These are phyloP conservation scores for Pseudogymnoascus sp. DNA, from an alignment of 2,329 filamentous ascomycete genomes.

Conservation along the genomic window DNA sequence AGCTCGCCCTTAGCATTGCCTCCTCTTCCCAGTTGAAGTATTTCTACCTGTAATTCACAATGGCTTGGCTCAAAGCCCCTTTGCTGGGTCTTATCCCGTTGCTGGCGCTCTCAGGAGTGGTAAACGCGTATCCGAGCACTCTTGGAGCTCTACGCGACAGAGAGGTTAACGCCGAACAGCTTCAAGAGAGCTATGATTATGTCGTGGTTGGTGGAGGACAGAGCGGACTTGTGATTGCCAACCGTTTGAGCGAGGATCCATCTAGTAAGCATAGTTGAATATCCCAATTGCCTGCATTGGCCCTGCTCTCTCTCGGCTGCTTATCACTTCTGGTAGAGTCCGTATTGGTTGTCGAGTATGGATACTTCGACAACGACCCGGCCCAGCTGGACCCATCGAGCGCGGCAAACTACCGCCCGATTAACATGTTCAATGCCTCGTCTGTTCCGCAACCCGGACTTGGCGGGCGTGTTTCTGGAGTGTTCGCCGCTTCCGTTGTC, in stretches of 20 bases:
- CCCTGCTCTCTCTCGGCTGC: background rate
- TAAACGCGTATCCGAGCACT: background rate
- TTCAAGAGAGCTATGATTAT: constrained; percentile 26
- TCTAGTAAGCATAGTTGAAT: background rate
- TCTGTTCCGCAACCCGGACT: constrained; percentile 10
- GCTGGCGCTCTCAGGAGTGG: background rate
- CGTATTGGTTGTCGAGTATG: constrained; percentile 5
- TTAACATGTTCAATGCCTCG: constrained; percentile 11
- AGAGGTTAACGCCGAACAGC: background rate
- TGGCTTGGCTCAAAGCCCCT: constrained; percentile 6
- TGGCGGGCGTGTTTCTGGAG: background rate
- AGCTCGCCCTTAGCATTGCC: background rate
- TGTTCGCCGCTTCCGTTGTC: constrained; percentile 11
- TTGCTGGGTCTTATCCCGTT: background rate
- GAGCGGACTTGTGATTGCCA: constrained; percentile 37
- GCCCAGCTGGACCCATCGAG: background rate
- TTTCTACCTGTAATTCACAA: background rate
- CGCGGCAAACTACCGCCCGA: background rate
- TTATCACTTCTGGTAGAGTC: constrained; percentile 5
- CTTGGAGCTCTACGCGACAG: background rate
- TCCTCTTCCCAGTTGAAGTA: background rate
- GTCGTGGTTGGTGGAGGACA: constrained; percentile 40
- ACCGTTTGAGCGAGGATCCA: constrained; percentile 34
- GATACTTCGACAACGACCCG: background rate
- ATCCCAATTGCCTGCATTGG: background rate